Evolutionary conservation across 1,284 basidiomycete genomes (phyloP).

Genomic region (Meira nashicola): DNA sequence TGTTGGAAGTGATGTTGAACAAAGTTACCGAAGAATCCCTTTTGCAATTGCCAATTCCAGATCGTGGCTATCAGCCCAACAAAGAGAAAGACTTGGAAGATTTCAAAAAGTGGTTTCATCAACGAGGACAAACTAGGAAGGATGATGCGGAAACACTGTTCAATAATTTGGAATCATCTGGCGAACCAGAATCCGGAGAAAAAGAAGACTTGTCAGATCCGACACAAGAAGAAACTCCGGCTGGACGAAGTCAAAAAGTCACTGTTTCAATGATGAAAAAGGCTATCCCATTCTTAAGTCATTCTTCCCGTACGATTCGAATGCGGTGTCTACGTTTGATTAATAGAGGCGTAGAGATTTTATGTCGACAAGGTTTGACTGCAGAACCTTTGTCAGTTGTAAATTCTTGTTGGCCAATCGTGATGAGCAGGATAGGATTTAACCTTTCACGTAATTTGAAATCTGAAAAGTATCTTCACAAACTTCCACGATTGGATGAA

Average conservation of each 20-base stretch:
- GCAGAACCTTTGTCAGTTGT: slow-evolving; percentile 40
- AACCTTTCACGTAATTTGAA: slow-evolving; percentile 4
- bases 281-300: slow-evolving; percentile 25
- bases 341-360: slow-evolving; percentile 23
- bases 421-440: slow-evolving; percentile 39
- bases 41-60: neutral
- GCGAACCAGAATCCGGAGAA: neutral
- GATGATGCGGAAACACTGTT: slow-evolving; percentile 1
- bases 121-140: neutral
- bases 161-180: neutral
- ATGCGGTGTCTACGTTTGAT: slow-evolving; percentile 24
- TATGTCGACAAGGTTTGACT: slow-evolving; percentile 24
- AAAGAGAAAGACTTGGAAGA: slow-evolving; percentile 11
- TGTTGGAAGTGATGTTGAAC: slow-evolving; percentile 32
- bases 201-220: neutral
- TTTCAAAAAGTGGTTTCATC: slow-evolving; percentile 14
- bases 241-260: slow-evolving; percentile 11
- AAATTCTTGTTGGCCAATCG: slow-evolving; percentile 42
- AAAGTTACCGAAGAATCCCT: neutral
- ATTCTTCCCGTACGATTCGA: slow-evolving; percentile 28
- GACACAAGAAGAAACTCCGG: neutral
- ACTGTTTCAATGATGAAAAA: slow-evolving; percentile 20
- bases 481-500: neutral
- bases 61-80: slow-evolving; percentile 3
- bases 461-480: neutral